Evolutionary conservation across 345 rosid species (phyloP), one percentile per base, ranked within the genome.

Genomic region (Psidium friedrichsthalianum): DNA sequence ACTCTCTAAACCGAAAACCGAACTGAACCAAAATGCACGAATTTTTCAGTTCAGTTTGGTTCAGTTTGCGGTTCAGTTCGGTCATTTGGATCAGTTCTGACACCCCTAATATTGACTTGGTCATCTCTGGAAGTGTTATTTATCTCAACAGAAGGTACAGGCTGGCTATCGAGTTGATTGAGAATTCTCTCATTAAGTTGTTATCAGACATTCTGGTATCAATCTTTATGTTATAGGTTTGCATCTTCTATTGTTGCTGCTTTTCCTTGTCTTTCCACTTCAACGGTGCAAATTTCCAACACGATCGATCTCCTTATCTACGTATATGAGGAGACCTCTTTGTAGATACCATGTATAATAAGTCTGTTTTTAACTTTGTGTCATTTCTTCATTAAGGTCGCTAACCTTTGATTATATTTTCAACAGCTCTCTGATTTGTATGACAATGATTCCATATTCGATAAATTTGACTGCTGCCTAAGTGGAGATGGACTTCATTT

Each of bases 401-500:
- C 78, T 69, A 82, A 82, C 57, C 84, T 1, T 52, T 82, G 44
- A 44, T 52, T 82, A 27, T 52, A 55, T 69, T 69, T 85, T 64
- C 51, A 90, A 92, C 94, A 94, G 96, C 87, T 94, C 24, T 88
- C 91, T 56, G 95, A 94, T 51, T 85, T 93, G 86, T 94, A 94
- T 87, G 90, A 92, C 85, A 86, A 90, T 51, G 95, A 94, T 85
- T 86, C 92, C 78, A 93, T 94, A 88, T 94, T 94, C 86, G 96
- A 94, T 86, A 94, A 93, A 87, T 94, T 94, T 88, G 94, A 90
- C 55, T 94, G 96, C 91, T 93, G 92, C 88, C 36, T 92, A 85
- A 92, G 94, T 80, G 92, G 94, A 85, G 91, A 90, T 89, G 95
- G 95, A 82, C 87, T 87, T 85, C 89, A 88, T 74, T 90, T 92